These are phyloP conservation scores for Aurantiochytrium sp. DNA, from an alignment of 108 stramenopile genomes.

Conservation along the genomic window DNA sequence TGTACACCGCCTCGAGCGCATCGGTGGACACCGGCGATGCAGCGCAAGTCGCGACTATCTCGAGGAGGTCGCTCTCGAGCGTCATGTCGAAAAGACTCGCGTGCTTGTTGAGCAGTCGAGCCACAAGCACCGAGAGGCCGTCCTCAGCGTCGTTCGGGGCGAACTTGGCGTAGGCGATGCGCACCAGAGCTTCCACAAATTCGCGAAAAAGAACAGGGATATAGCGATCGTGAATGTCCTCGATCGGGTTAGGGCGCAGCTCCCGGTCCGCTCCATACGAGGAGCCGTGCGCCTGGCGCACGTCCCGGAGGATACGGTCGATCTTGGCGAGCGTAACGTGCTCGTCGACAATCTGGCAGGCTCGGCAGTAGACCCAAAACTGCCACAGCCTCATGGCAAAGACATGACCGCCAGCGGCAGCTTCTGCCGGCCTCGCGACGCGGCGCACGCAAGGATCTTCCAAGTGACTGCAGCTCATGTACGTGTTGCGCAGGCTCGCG, in stretches of 20 bases:
- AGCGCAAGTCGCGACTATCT: neutral
- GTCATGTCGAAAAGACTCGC: neutral
- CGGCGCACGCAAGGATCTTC: neutral
- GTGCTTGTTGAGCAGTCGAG: neutral
- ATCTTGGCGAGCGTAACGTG: neutral
- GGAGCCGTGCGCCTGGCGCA: neutral
- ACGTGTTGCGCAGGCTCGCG: neutral
- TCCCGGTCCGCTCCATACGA: neutral
- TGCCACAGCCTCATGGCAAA: conserved; percentile 14
- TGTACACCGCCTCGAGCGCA: neutral
- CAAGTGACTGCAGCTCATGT: neutral
- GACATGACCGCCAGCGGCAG: neutral
- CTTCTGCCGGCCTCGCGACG: too few species aligned
- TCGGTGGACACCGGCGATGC: too few species aligned
- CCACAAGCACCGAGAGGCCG: neutral
- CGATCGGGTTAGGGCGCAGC: neutral
- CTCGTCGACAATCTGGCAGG: neutral
- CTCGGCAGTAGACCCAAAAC: neutral
- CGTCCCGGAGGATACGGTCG: neutral
- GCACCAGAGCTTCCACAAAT: conserved; percentile 24
- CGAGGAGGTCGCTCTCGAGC: neutral
- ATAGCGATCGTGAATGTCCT: neutral
- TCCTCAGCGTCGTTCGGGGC: neutral
- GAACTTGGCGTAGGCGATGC: neutral
- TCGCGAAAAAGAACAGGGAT: neutral